Evolutionary conservation across 2,329 filamentous ascomycete species (phyloP).

Genomic region (Clonostachys byssicola): DNA sequence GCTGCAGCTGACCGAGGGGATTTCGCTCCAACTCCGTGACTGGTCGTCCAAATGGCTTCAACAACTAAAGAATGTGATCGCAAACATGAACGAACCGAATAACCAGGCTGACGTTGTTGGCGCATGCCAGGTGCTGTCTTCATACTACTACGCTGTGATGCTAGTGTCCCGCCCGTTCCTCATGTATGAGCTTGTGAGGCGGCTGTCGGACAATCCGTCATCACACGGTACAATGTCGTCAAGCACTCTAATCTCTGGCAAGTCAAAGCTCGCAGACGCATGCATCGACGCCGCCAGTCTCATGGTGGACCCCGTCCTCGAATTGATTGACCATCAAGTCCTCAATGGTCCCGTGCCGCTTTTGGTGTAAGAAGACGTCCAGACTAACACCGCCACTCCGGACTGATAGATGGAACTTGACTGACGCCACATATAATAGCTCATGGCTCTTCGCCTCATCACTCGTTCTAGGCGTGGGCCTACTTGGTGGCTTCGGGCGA

Average conservation of each 20-base stretch:
- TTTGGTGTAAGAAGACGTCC: slow-evolving; percentile 34
- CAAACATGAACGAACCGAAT: slow-evolving; percentile 8
- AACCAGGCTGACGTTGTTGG: slow-evolving; percentile 30
- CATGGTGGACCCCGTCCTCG: slow-evolving; percentile 44
- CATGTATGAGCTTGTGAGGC: slow-evolving; percentile 47
- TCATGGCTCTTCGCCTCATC: slow-evolving; percentile 52
- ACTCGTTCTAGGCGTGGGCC: slow-evolving; percentile 44
- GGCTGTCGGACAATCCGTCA: slow-evolving; percentile 29
- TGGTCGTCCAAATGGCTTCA: slow-evolving; percentile 46
- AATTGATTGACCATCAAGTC: slow-evolving; percentile 33
- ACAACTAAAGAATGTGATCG: slow-evolving; percentile 32
- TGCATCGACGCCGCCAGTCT: slow-evolving; percentile 50
- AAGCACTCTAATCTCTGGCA: slow-evolving; percentile 27
- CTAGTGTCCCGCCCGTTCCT: slow-evolving; percentile 50
- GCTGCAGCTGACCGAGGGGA: slow-evolving; percentile 45
- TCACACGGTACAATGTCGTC: not conserved
- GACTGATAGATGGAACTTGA: slow-evolving; percentile 3
- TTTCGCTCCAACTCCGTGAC: slow-evolving; percentile 45
- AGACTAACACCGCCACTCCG: not conserved
- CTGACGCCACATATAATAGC: slow-evolving; percentile 15
- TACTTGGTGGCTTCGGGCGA: slow-evolving; percentile 46
- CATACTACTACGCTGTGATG: slow-evolving; percentile 56
- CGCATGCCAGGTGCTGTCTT: slow-evolving; percentile 45
- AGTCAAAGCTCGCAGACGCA: slow-evolving; percentile 46
- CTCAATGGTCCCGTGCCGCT: slow-evolving; percentile 42